These are phyloP conservation scores for Peterozyma toletana DNA, from an alignment of 805 yeast species.

Conservation along the genomic window DNA sequence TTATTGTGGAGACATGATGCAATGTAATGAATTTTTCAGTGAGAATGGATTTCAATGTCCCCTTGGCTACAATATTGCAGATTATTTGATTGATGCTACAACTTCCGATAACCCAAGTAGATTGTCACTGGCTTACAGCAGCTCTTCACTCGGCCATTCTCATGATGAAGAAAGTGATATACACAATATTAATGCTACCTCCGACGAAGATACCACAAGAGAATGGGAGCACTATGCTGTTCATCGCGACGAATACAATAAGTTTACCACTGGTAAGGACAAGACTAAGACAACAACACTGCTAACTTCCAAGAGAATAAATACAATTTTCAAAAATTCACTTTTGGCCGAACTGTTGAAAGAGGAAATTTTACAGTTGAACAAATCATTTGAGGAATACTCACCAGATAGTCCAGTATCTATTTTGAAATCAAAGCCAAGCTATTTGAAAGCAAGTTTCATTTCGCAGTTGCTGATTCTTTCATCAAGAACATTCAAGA, in stretches of 20 bases:
- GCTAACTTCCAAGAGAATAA: constrained; percentile 2
- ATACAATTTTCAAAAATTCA: constrained; percentile 22
- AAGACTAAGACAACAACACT: constrained; percentile 8
- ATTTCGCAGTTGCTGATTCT: constrained; percentile 63
- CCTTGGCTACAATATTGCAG: constrained; percentile 87
- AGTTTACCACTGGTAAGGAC: constrained; percentile 14
- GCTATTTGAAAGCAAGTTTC: constrained; percentile 47
- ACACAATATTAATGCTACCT: constrained; percentile 19
- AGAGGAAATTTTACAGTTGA: constrained; percentile 25
- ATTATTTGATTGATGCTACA: constrained; percentile 67
- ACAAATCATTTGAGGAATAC: constrained; percentile 9
- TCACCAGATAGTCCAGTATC: constrained; percentile 12
- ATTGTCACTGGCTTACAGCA: background rate
- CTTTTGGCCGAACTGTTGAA: constrained; percentile 31
- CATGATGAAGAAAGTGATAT: constrained; percentile 17
- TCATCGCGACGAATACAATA: constrained; percentile 64
- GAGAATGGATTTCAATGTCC: constrained; percentile 80
- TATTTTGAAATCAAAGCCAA: constrained; percentile 21
- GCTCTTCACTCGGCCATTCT: too few relatives aligned
- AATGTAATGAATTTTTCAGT: constrained; percentile 69
- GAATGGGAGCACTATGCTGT: constrained; percentile 87
- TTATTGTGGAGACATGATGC: constrained; percentile 78
- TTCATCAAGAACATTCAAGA: constrained; percentile 83
- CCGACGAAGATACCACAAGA: constrained; percentile 47
- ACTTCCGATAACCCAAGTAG: background rate